Evolutionary conservation across 805 yeast genomes (phyloP), one percentile per base, ranked within the genome.

Genomic region (Debaryomyces tyrocola): DNA sequence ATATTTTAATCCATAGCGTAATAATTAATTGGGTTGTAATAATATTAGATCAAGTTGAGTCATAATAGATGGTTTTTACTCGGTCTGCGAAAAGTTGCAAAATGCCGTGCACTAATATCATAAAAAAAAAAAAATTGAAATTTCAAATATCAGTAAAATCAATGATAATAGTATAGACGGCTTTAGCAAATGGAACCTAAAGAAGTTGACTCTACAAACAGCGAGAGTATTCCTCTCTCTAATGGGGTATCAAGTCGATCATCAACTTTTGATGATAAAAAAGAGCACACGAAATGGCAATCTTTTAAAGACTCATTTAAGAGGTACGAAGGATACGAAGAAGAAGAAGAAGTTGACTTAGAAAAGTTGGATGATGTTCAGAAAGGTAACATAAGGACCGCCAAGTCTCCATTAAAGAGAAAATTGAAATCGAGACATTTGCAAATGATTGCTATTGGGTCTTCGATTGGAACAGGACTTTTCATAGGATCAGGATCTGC

Each of bases 301-400:
- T 55, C 55, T 20, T 70, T 79, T 53, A 74, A 66, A 51, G 81
- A 79, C 56, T 77, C 83, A 4, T 79, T 79, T 66, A 77, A 69
- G 56, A 60, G 70, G 20, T 65, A 57, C 29, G 54, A 55, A 11
- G 51, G 55, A n/a, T 51, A 53, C 14, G 63, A 66, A 46, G 59
- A 63, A 11, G 63, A 63, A n/a, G 55, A 50, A 10, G 55, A 52
- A 5, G 53, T 54, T 20, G 55, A 53, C 6, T 52, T 51, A 33
- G 62, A 54, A 45, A 15, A 38, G 7, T 41, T 63, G 14, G 66
- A 69, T 4, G 77, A 73, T 35, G 46, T 70, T 10, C 75, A 73
- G 46, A 64, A 60, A 33, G 74, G 74, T 20, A 70, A 70, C 51
- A 56, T 74, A 2, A 63, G 67, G 28, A 67, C 74, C 8, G 66